Evolutionary conservation across 2,329 filamentous ascomycete genomes (phyloP).

Genomic region (Penicillium sclerotiorum): DNA sequence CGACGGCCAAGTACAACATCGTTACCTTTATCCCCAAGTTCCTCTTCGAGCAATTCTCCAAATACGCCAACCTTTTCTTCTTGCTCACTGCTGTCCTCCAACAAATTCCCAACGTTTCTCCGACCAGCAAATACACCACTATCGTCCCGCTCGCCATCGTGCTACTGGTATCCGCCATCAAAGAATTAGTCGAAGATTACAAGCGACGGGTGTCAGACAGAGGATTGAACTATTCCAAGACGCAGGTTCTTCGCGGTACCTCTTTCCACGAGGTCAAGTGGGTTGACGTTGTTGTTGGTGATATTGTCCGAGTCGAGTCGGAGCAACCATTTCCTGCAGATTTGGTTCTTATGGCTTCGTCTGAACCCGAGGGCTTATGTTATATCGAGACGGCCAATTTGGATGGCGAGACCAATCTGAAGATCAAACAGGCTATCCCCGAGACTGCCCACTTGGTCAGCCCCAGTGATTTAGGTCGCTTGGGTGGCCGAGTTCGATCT

Average conservation of each 20-base stretch:
- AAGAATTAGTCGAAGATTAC: conserved; percentile 92
- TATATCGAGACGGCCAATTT: conserved; percentile 99
- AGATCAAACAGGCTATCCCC: conserved; percentile 96
- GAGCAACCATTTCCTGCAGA: conserved; percentile 96
- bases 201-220: conserved; percentile 85
- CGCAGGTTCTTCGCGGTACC: conserved; percentile 79
- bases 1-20: conserved; percentile 95
- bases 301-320: conserved; percentile 89
- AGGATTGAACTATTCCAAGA: conserved; percentile 83
- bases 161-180: conserved; percentile 89
- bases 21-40: conserved; percentile 95
- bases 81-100: conserved; percentile 93
- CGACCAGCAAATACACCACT: conserved; percentile 93
- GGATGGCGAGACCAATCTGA: conserved; percentile 96
- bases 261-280: conserved; percentile 85
- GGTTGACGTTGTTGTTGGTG: conserved; percentile 90
- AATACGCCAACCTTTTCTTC: conserved; percentile 99
- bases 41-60: conserved; percentile 96
- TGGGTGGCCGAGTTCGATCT: conserved; percentile 84
- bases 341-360: conserved; percentile 86
- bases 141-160: conserved; percentile 93
- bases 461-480: conserved; percentile 77
- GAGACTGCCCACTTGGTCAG: conserved; percentile 90
- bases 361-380: conserved; percentile 94
- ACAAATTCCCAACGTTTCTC: conserved; percentile 92